A percentile compares a stretch with the other conserved stretches of the same genome.
Evolutionary conservation across 495 filamentous ascomycete species (phyloP).

Genomic region (Chaetomium fimeti): DNA sequence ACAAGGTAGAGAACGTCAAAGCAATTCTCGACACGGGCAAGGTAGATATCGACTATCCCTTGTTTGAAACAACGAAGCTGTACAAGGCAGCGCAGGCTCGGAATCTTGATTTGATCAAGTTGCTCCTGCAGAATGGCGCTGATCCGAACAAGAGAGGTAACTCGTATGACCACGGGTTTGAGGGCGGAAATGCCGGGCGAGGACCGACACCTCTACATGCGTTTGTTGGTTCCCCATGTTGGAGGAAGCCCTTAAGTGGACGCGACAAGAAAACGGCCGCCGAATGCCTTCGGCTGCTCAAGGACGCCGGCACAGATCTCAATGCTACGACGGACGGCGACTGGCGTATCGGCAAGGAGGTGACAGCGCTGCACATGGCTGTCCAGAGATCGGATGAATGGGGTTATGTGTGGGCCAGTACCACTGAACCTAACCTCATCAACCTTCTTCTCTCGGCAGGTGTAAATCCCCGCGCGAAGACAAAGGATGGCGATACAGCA

Average conservation of each 20-base stretch:
- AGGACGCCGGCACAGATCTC: slow-evolving; percentile 12
- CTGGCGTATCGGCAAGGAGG: slow-evolving; percentile 11
- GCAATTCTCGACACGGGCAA: slow-evolving; percentile 9
- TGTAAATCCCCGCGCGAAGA: slow-evolving; percentile 11
- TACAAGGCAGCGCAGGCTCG: background rate
- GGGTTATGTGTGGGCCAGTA: background rate
- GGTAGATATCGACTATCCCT: slow-evolving; percentile 2
- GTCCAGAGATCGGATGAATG: background rate
- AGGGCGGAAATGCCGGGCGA: background rate
- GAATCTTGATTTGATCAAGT: slow-evolving; percentile 21
- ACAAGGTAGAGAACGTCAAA: background rate
- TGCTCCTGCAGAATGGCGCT: slow-evolving; percentile 26
- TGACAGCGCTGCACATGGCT: slow-evolving; percentile 32
- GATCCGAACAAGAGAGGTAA: slow-evolving; percentile 11
- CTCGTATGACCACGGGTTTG: too few species aligned
- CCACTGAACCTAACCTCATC: slow-evolving; percentile 2
- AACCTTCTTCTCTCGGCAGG: slow-evolving; percentile 15
- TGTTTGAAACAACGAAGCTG: background rate
- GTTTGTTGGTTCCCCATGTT: too few species aligned
- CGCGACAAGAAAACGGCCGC: background rate
- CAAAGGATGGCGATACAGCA: slow-evolving; percentile 9
- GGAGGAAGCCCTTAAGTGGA: too few species aligned
- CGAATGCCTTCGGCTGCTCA: slow-evolving; percentile 12
- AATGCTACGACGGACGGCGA: slow-evolving; percentile 20
- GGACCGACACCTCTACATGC: slow-evolving; percentile 8